A percentile compares a stretch with the other conserved stretches of the same genome.
Conservation (phyloP, 441 rosid genomes). For the Arabidopsis hybrid region DNA sequence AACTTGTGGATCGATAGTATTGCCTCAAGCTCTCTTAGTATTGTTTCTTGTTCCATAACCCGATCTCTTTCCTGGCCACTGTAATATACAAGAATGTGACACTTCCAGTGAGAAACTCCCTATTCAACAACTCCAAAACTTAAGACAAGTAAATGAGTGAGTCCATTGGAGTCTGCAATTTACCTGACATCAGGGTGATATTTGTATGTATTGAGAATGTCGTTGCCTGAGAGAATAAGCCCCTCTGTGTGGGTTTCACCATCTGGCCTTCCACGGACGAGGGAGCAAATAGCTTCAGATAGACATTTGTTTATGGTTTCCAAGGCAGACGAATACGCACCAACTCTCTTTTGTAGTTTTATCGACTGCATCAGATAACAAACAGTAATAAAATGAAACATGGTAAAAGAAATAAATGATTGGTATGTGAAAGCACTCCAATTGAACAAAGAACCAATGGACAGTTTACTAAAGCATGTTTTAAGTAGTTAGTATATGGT, state of each 20-base stretch:
- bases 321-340: constrained; percentile 88
- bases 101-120: not conserved
- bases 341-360: constrained; percentile 87
- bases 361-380: constrained; percentile 59
- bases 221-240: constrained; percentile 81
- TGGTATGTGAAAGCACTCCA: constrained; percentile 4
- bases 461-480: constrained; percentile 12
- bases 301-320: constrained; percentile 86
- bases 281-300: constrained; percentile 81
- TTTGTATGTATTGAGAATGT: constrained; percentile 78
- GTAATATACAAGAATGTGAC: constrained; percentile 33
- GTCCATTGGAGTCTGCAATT: not conserved
- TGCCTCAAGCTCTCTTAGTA: constrained; percentile 94
- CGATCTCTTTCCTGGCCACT: constrained; percentile 79
- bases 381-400: constrained; percentile 14
- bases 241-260: constrained; percentile 86
- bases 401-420: not conserved
- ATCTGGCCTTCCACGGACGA: constrained; percentile 82
- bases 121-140: not conserved
- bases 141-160: constrained; percentile 14
- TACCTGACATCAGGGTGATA: constrained; percentile 89
- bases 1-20: constrained; percentile 73
- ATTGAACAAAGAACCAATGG: constrained; percentile 6
- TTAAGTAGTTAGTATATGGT: not conserved
- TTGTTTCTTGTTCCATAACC: constrained; percentile 80